Base-by-base conservation (phyloP, 1,139 yeast genomes). In the Zygosaccharomyces pseudobailii region DNA sequence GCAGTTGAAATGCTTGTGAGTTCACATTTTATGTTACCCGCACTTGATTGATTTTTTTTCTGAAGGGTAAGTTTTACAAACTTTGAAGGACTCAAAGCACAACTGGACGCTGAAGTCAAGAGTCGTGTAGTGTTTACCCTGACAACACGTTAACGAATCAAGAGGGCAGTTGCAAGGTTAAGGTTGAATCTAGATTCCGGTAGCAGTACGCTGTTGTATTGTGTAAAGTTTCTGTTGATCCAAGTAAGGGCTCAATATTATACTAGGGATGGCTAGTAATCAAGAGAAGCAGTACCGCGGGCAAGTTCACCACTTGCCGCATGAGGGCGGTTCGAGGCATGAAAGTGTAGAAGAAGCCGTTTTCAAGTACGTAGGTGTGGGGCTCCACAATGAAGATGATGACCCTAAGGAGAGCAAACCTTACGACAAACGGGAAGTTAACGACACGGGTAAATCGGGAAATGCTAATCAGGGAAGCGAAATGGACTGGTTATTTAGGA, bases 291-390 rank as follows among this genome's bases (percentile, higher is more conserved):
- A 44, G 30, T 40, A 46, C 20, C 43, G 40, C 27, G 51, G 48
- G 19, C 44, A 45, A 31, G 25, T 42, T 10, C 39, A 44, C 32
- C 48, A 40, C 27, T 30, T 48, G 25, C 50, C 42, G 24, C 48
- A 50, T 31, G 51, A 47, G 17, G 54, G 43, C 25, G 50, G 48
- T 28, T 30, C 49, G 35, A 49, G 46, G 40, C 58, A 57, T 42
- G 65, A 62, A 46, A 61, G 66, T 10, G 66, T 63, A 1, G 68
- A 63, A 56, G 89, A 85, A n/a, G 90, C 88, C 0, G 87, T 84
- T 31, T 73, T 84, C 79, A 75, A 79, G 49, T 78, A 78, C 55
- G 90, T 84, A 7, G 86, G 85, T 13, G 82, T 81, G 5, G 75
- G 80, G 1, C 66, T 80, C 42, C 78, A 74, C 28, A 61, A 65